Evolutionary conservation across 2,329 filamentous ascomycete genomes (phyloP).

Genomic region (Boeremia lycopersici): DNA sequence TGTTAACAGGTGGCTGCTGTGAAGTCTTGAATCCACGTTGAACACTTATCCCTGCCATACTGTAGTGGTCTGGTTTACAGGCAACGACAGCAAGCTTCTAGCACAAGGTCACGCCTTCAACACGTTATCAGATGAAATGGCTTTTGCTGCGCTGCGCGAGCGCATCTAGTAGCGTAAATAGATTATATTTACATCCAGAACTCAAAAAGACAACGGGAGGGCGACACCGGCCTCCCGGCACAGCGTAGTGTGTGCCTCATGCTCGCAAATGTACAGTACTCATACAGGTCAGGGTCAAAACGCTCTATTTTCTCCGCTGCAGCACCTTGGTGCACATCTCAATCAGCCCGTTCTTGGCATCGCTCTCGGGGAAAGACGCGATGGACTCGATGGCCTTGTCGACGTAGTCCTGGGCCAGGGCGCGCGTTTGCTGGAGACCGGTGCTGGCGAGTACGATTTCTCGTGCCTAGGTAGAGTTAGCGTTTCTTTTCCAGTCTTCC

Average conservation of each 20-base stretch:
- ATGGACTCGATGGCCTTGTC: slow-evolving; percentile 89
- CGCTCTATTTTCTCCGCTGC: slow-evolving; percentile 75
- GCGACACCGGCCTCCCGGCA: background rate
- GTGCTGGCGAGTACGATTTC: slow-evolving; percentile 82
- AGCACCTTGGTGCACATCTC: slow-evolving; percentile 95
- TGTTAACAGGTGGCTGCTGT: too few relatives aligned
- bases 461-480: slow-evolving; percentile 70
- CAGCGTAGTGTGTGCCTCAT: background rate
- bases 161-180: slow-evolving; percentile 1
- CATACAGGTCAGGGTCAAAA: slow-evolving; percentile 1
- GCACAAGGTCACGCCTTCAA: too few relatives aligned
- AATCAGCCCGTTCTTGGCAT: slow-evolving; percentile 87
- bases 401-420: slow-evolving; percentile 87
- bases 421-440: slow-evolving; percentile 89
- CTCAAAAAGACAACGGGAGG: background rate
- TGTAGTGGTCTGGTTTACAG: too few relatives aligned
- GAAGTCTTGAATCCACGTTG: too few relatives aligned
- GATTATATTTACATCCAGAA: slow-evolving; percentile 8
- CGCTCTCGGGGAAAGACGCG: slow-evolving; percentile 83
- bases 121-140: too few relatives aligned
- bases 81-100: too few relatives aligned
- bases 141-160: background rate
- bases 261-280: slow-evolving; percentile 16
- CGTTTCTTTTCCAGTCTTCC: background rate
- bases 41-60: too few relatives aligned